Evolutionary conservation across 768 basidiomycete species (phyloP), one percentile per base, ranked within the genome.

Genomic region (Hypholoma sublateritium): DNA sequence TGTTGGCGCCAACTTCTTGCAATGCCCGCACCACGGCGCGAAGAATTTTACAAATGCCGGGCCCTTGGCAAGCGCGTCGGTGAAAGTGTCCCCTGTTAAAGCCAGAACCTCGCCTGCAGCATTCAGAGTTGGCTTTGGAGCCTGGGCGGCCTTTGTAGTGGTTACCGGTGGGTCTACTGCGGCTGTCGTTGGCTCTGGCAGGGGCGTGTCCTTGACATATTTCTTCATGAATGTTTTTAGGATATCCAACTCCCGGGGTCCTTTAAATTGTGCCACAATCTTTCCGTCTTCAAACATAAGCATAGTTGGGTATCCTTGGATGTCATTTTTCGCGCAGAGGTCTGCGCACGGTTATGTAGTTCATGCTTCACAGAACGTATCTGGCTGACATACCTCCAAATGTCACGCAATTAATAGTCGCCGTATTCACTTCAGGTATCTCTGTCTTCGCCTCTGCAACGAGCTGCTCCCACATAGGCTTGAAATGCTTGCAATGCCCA

Each of bases 11-110:
- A 98, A 80, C 67, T 92, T 92, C 75, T 97, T 95, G 81, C 96
- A 99, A 72, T 98, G 95, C 4, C 91, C 91, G 69, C 95, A 98
- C 92, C 95, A 98, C 0, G 95, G 95, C 0, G 95, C 96, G 69
- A 82, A 98, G 77, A 91, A 98, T 62, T 79, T 74, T 67, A 78
- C 73, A 73, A 89, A 76, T 41, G 80, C 69, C 50, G 82, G 70
- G 46, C 78, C 76, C 56, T 74, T 60, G 1, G 68, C 62, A 8
- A 82, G 68, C 1, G 75, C 72, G 21, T 60, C 49, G 11, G 72
- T 62, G 61, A 85, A 83, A 1, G 74, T 70, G 9, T 72, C 65
- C 0, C 66, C 60, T 5, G 70, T 66, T 25, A 80, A 68, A 1
- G 69, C 58, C 12, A 74, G 50, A 8, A 83, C 76, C 55, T 73